Conservation (phyloP, 2,329 filamentous ascomycete genomes). For the Cladosporium sp. region DNA sequence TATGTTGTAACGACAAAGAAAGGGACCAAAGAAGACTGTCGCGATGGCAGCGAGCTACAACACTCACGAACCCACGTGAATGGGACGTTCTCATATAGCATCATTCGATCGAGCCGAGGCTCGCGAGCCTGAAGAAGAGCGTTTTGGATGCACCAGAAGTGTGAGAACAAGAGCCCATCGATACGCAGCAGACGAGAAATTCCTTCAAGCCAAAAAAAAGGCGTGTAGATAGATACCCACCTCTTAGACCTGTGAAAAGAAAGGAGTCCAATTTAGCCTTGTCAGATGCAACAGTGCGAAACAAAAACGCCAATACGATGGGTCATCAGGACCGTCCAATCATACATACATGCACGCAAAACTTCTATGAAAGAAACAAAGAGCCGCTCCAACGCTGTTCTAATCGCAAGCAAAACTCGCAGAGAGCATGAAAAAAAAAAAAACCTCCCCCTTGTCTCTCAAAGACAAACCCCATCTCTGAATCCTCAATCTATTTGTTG, state of each 20-base stretch:
- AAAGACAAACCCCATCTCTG: neutral
- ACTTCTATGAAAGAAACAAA: neutral
- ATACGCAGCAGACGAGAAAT: neutral
- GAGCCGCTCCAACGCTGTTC: conserved; percentile 1
- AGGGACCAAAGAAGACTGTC: neutral
- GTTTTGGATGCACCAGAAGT: neutral
- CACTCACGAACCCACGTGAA: neutral
- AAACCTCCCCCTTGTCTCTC: no score
- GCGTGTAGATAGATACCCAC: neutral
- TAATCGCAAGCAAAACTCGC: neutral
- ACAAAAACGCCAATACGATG: neutral
- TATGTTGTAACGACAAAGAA: neutral
- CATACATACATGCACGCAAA: neutral
- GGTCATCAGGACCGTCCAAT: neutral
- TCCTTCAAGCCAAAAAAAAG: neutral
- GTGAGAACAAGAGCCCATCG: neutral
- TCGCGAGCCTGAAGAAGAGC: neutral
- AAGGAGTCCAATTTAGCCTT: neutral
- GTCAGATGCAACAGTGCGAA: neutral
- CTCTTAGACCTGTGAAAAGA: neutral
- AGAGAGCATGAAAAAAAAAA: no score
- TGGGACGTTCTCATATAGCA: neutral
- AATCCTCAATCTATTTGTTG: neutral
- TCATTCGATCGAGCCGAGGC: neutral
- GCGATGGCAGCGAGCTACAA: neutral